A percentile compares a stretch with the other conserved stretches of the same genome.
Conservation (phyloP, 805 yeast species). For the Hanseniaspora jakobsenii region DNA sequence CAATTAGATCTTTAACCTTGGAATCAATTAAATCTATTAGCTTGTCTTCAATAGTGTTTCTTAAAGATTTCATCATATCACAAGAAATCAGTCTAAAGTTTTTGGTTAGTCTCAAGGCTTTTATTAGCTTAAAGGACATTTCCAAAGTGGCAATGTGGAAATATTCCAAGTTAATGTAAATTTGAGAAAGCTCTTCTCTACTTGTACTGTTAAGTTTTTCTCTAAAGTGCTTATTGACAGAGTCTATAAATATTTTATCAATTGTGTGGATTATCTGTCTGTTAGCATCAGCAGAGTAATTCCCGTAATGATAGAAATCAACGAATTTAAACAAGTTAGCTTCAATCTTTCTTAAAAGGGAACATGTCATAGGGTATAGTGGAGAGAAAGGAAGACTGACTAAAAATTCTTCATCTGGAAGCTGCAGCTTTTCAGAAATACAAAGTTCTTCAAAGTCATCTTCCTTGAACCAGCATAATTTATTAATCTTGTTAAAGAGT, state of each 20-base stretch:
- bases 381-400: slow-evolving; percentile 76
- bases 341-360: slow-evolving; percentile 55
- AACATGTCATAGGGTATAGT: slow-evolving; percentile 76
- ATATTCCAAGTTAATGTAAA: slow-evolving; percentile 75
- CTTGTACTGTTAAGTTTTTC: slow-evolving; percentile 55
- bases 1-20: slow-evolving; percentile 67
- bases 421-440: slow-evolving; percentile 13
- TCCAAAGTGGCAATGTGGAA: slow-evolving; percentile 65
- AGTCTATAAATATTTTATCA: slow-evolving; percentile 55
- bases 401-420: slow-evolving; percentile 34
- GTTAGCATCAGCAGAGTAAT: slow-evolving; percentile 34
- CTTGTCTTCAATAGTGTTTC: slow-evolving; percentile 53
- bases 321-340: slow-evolving; percentile 53
- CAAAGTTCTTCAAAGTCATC: slow-evolving; percentile 31
- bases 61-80: slow-evolving; percentile 42
- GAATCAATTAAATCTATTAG: slow-evolving; percentile 73
- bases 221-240: slow-evolving; percentile 53
- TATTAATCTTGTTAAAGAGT: slow-evolving; percentile 51
- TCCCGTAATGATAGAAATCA: slow-evolving; percentile 52
- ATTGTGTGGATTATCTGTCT: slow-evolving; percentile 39
- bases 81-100: slow-evolving; percentile 36
- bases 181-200: slow-evolving; percentile 84
- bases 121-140: slow-evolving; percentile 36
- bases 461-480: slow-evolving; percentile 57
- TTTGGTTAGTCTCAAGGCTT: slow-evolving; percentile 18